phyloP scores from a whole-genome alignment of 2,329 filamentous ascomycete genomes.

The Saccharata proteae region DNA sequence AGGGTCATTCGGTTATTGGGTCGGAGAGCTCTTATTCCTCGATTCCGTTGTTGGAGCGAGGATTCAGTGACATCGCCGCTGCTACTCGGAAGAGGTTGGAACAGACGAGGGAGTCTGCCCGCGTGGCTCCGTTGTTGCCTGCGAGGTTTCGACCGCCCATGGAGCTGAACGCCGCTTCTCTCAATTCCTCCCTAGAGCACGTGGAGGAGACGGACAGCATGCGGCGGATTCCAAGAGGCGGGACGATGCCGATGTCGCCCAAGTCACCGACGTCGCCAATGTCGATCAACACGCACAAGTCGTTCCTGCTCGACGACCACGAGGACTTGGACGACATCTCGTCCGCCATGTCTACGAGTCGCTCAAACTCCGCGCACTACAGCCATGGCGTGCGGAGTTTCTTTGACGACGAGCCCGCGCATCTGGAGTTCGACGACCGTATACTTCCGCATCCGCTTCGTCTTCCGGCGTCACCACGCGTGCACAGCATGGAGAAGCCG shows the following conservation, averaged over 20 bases:
- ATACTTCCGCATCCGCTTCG: conserved; percentile 22
- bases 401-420: conserved; percentile 34
- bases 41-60: conserved; percentile 63
- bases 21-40: conserved; percentile 68
- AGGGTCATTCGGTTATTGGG: conserved; percentile 32
- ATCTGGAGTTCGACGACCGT: conserved; percentile 20
- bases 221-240: conserved; percentile 33
- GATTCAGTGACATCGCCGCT: conserved; percentile 22
- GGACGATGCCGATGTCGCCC: conserved; percentile 25
- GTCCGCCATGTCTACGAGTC: conserved; percentile 36
- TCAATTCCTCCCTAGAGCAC: conserved; percentile 38
- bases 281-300: conserved; percentile 19
- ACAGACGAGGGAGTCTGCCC: conserved; percentile 4
- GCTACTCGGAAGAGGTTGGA: conserved; percentile 1
- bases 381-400: conserved; percentile 34
- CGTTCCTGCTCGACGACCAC: conserved; percentile 42
- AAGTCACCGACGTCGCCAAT: conserved; percentile 13
- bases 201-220: conserved; percentile 40
- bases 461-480: conserved; percentile 20
- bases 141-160: conserved; percentile 11
- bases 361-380: conserved; percentile 28
- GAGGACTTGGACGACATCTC: conserved; percentile 43
- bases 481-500: conserved; percentile 19
- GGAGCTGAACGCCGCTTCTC: conserved; percentile 18
- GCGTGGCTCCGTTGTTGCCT: conserved; percentile 18